Evolutionary conservation across 2,329 filamentous ascomycete genomes (phyloP), one percentile per base, ranked within the genome.

Genomic region (Lachnellula willkommii): DNA sequence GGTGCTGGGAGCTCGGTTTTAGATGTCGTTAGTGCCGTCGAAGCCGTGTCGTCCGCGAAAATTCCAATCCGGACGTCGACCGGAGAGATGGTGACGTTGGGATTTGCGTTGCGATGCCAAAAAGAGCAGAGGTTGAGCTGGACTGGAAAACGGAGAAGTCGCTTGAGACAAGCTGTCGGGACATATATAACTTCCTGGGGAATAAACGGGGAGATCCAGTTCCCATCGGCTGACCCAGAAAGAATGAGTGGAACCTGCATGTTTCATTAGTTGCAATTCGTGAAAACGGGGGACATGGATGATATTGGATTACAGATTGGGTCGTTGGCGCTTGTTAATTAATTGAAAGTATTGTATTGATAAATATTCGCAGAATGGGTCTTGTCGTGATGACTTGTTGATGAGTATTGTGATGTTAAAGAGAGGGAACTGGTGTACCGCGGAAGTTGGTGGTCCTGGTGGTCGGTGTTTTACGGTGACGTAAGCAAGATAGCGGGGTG

Each of bases 1-100:
- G 75, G 74, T n/a, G 72, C 66, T 32, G 74, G 74, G 5, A 71
- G 73, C 17, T 75, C 73, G 0, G 74, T 76, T 3, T 61, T 68
- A 17, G 74, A 77, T 55, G 74, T 74, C 5, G 69, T 76, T 24
- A 59, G 55, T 39, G 71, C 69, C 40, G 68, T 73, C 52, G 68
- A 74, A 57, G 61, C 56, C 4, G 73, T 72, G 1, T 70, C 71
- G 5, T 65, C 63, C 14, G 64, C 60, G 51, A 40, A 59, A 3
- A 74, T 77, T 37, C 70, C 71, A 0, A 65, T 72, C 45, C 59
- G 66, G 15, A 61, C 64, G 64, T 66, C 11, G 70, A 67, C 4
- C 66, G 73, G 12, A 64, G 74, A 32, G 66, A 67, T 6, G 74
- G 74, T 6, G 74, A 76, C 59, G 73, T 76, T 9, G 73, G 72